A percentile compares a stretch with the other conserved stretches of the same genome.
Evolutionary conservation across 2,329 filamentous ascomycete species (phyloP).

Genomic region (Mycosphaerella sp.): DNA sequence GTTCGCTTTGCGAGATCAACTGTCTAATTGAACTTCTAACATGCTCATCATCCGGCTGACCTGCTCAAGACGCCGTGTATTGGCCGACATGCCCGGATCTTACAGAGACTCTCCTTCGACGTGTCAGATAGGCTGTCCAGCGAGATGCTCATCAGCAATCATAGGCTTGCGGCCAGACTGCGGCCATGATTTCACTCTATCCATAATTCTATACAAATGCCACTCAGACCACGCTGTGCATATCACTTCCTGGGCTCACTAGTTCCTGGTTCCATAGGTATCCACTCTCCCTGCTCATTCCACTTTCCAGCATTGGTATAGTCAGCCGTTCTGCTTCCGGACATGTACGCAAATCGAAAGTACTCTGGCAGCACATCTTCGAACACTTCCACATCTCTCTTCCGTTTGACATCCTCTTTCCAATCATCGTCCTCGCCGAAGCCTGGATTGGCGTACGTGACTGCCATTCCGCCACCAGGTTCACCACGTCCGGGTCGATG

Average conservation of each 20-base stretch:
- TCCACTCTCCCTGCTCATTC: slow-evolving; percentile 60
- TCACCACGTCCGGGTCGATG: slow-evolving; percentile 20
- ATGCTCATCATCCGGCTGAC: too few species aligned
- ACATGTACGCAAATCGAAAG: slow-evolving; percentile 70
- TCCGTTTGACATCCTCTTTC: neutral
- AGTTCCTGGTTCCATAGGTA: slow-evolving; percentile 57
- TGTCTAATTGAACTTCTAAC: too few species aligned
- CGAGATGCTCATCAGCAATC: too few species aligned
- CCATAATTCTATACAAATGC: neutral
- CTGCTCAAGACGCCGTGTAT: too few species aligned
- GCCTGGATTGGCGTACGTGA: neutral
- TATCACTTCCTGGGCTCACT: slow-evolving; percentile 18
- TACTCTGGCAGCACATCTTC: slow-evolving; percentile 54
- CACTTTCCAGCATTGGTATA: slow-evolving; percentile 72
- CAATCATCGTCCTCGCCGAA: neutral
- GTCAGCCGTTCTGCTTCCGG: slow-evolving; percentile 58
- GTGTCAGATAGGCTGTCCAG: too few species aligned
- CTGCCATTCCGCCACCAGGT: neutral
- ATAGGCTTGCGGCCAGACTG: neutral
- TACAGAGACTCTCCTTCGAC: too few species aligned
- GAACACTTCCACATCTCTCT: slow-evolving; percentile 30
- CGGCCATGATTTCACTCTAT: neutral
- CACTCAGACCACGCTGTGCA: neutral
- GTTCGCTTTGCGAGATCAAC: too few species aligned
- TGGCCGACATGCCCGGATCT: too few species aligned